Evolutionary conservation across 164 flowering plant species (phyloP), one percentile per base, ranked within the genome.

Genomic region (Santalum album): DNA sequence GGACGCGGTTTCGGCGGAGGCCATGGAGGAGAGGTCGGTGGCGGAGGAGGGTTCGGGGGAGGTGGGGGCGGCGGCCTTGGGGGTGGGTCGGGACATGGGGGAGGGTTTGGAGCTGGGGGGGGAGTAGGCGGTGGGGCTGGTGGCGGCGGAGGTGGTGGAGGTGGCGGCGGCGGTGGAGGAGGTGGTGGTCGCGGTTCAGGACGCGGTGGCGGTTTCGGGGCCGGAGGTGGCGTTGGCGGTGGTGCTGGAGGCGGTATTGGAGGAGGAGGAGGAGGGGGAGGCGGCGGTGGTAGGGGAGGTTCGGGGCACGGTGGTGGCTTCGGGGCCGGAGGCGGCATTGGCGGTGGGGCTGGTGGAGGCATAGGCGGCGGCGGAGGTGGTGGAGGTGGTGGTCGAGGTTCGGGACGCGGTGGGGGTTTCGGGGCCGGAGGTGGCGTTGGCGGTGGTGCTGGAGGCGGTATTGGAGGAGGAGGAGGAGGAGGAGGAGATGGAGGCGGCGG

Each of bases 271-370:
- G 59, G 47, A 18, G 61, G 61, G 42, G 46, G 59, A 1, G 65
- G 65, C 0, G 65, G 45, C 1, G 54, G 62, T 4, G 48, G 12
- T n/a, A 60, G 59, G 1, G 49, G 48, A 27, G 66, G 56, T 1
- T 54, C 51, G 6, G 64, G 64, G 0, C 43, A 35, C 21, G 64
- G 64, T 18, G 50, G 45, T 1, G 64, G 64, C 1, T 38, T 46
- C 26, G 64, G 64, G 24, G 39, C 44, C 20, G 61, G 67, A 10
- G 57, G 35, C 15, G 61, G 66, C 21, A 49, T 17, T 14, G 65
- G 60, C 7, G 26, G 29, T 20, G 66, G 66, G 3, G 24, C 7
- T 15, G 67, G 66, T 3, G 43, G 61, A 17, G 74, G 69, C 2
- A 15, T 43, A 14, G 49, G 39, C 45, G 14, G 23, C 6, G n/a